Evolutionary conservation across 345 rosid species (phyloP), one percentile per base, ranked within the genome.

Genomic region (Hibiscus trionum): DNA sequence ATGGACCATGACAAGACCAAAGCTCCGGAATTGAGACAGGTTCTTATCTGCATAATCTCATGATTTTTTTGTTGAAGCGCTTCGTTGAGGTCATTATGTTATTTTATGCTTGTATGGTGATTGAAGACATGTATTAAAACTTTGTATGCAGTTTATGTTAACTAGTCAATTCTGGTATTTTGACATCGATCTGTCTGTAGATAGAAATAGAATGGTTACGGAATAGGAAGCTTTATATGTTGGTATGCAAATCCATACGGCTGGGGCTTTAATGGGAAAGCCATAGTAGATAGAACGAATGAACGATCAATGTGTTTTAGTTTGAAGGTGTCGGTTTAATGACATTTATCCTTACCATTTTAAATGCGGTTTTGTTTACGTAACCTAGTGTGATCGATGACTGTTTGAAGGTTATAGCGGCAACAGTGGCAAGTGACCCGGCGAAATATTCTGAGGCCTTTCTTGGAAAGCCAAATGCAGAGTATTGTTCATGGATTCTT

Each of bases 401-500:
- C 69, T 58, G 57, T 79, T 74, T 76, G 47, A 77, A 95, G 98
- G 97, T 96, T 50, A 95, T 95, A 80, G 99, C 95, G 62, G 88
- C 96, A 66, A 80, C 94, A 29, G 97, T 96, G 78, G 88, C 87
- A 39, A 91, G 97, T 49, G 82, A 88, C 71, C 91, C 94, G 1
- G 79, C 42, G 57, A 89, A 86, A 75, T 95, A 95, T 77, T 87
- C 90, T 19, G 88, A 95, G 78, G 97, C 91, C 69, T 89, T 89
- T 89, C 94, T 93, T 61, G 98, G 90, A 69, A 95, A 87, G 83
- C 77, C 76, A 16, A 95, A 93, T 53, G 82, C 72, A 66, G 94
- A 88, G 69, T 95, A 93, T 62, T 84, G 90, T 86, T 76, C 91
- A 77, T 95, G 99, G 99, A 95, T 95, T 83, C 93, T 82, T 76